Conservation (phyloP, 2,329 filamentous ascomycete genomes). For the Ceratocystis destructans region DNA sequence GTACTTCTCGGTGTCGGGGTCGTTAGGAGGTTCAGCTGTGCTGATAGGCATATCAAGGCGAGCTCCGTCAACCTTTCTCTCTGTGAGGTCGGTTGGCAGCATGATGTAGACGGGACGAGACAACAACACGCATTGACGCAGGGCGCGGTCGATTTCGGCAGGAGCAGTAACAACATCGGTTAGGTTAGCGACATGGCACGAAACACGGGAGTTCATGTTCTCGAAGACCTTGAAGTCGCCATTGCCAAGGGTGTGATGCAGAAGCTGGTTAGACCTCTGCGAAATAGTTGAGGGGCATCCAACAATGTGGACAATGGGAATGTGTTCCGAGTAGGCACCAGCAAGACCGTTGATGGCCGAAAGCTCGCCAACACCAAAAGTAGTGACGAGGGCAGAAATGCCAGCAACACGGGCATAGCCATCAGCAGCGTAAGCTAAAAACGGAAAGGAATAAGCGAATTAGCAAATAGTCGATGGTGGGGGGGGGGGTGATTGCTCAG, state of each 20-base stretch:
- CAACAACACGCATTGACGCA: constrained; percentile 58
- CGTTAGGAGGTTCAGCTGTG: constrained; percentile 49
- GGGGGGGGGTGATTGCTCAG: background rate
- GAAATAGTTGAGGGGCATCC: constrained; percentile 37
- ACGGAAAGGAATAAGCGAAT: constrained; percentile 20
- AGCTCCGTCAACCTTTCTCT: constrained; percentile 60
- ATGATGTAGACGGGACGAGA: constrained; percentile 74
- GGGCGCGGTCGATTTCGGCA: constrained; percentile 60
- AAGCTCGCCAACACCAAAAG: constrained; percentile 62
- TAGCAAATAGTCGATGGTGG: background rate
- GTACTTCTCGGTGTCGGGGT: constrained; percentile 60
- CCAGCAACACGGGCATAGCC: constrained; percentile 63
- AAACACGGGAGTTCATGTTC: constrained; percentile 61
- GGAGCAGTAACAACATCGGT: constrained; percentile 57
- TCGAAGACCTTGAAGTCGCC: constrained; percentile 74
- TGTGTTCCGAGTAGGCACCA: constrained; percentile 59
- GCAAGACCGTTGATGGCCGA: constrained; percentile 61
- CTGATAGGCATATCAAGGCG: constrained; percentile 58
- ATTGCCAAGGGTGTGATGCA: constrained; percentile 59
- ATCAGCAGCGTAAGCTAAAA: constrained; percentile 59
- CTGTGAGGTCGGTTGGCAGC: constrained; percentile 67
- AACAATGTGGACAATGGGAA: constrained; percentile 58
- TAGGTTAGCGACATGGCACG: constrained; percentile 56
- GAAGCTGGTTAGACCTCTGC: constrained; percentile 35
- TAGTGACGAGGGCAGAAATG: constrained; percentile 56